Evolutionary conservation across 106 monocot species (phyloP), one percentile per base, ranked within the genome.

Genomic region (Apostasia ramifera): DNA sequence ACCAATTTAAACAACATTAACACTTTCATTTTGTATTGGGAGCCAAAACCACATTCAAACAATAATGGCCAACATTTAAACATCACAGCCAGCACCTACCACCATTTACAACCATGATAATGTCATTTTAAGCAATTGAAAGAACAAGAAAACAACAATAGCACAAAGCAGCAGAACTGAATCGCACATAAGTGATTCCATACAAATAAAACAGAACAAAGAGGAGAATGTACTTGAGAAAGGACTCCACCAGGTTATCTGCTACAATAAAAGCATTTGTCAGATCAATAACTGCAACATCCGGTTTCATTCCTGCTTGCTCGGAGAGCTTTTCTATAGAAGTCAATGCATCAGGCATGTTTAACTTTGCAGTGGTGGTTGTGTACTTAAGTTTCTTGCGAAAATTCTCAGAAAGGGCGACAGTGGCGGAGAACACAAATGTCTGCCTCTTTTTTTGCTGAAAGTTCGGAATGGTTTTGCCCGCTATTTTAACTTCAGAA

Each of bases 371-470:
- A 14, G 67, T 73, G 53, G 73, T 77, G 60, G 57, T 61, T 11
- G 83, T 81, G 13, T 79, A 73, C 77, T 98, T 90, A 8, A 98
- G 80, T 69, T 98, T 98, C 63, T 82, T 98, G 13, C 86, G 89
- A 50, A 98, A 93, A 78, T 78, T 85, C 54, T 90, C 78, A 60
- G 98, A 93, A 51, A 98, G 71, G 68, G 98, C 86, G 56, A 98
- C 76, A 37, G 98, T 98, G 7, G 98, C 98, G 61, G 98, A 98
- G 76, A 98, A 93, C 38, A 98, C 98, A 78, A 84, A 93, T 51
- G 90, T 93, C 72, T 98, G 98, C 52, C 93, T 78, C 75, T 90
- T 93, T 78, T 93, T 92, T 53, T 61, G 66, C 73, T 80, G 78
- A 38, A 85, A 57, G 55, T 47, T 89, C 59, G 75, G 78, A 44